Conservation (phyloP, 352 stramenopile genomes). For the Globisporangium cystogenes region DNA sequence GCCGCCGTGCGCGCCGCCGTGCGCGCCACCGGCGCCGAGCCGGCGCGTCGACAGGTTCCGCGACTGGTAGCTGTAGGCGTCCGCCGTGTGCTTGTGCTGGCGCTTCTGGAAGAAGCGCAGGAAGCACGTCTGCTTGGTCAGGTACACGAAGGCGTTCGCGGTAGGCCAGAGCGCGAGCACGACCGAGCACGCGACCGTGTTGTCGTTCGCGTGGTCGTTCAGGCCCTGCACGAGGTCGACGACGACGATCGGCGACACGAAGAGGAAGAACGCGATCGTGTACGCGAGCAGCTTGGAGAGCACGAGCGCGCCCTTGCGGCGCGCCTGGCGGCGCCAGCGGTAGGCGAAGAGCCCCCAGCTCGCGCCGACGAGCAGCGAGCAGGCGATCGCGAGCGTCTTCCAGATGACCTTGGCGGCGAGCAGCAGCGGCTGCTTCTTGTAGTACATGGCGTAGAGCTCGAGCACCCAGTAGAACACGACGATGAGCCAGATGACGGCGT, state of each 20-base stretch:
- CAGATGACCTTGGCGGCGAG: constrained; percentile 64
- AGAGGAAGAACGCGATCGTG: constrained; percentile 67
- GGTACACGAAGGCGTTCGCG: constrained; percentile 69
- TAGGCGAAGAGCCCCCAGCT: constrained; percentile 57
- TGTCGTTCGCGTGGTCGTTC: constrained; percentile 29
- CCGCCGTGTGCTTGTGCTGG: constrained; percentile 14
- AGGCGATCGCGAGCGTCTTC: constrained; percentile 54
- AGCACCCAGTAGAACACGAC: constrained; percentile 74
- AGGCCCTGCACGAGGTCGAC: constrained; percentile 50
- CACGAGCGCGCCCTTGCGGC: constrained; percentile 51
- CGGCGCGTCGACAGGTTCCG: constrained; percentile 2
- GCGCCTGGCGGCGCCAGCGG: constrained; percentile 35
- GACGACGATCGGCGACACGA: constrained; percentile 67
- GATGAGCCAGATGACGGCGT: constrained; percentile 75
- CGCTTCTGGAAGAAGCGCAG: constrained; percentile 45
- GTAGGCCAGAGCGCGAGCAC: constrained; percentile 76
- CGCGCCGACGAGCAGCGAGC: constrained; percentile 50
- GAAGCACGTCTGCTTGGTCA: constrained; percentile 60
- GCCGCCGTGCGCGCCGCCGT: neutral
- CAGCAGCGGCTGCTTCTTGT: constrained; percentile 30
- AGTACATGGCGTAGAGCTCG: constrained; percentile 66
- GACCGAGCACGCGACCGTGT: constrained; percentile 27
- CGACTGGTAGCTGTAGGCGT: constrained; percentile 23
- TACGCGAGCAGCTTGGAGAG: constrained; percentile 77
- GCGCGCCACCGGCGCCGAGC: neutral